A percentile compares a stretch with the other conserved stretches of the same genome.
Evolutionary conservation across 2,329 filamentous ascomycete genomes (phyloP).

Genomic region (Colletotrichum truncatum): DNA sequence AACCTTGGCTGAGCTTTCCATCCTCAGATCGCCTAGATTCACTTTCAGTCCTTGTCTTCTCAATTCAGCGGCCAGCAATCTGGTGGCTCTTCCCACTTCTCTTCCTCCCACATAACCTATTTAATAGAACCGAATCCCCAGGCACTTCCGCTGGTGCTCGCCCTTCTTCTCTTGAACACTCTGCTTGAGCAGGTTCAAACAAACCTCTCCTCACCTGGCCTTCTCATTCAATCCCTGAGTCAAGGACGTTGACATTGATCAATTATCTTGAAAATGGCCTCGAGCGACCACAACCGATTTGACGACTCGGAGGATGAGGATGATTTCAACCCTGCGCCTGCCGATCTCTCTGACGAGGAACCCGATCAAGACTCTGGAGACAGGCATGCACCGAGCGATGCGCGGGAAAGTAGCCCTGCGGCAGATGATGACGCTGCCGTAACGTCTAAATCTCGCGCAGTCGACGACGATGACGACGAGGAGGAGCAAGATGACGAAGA

Average conservation of each 20-base stretch:
- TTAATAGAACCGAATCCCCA: not conserved
- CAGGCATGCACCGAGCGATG: constrained; percentile 54
- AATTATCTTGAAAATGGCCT: constrained; percentile 51
- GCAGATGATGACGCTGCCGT: constrained; percentile 46
- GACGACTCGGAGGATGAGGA: constrained; percentile 81
- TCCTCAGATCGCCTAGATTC: not conserved
- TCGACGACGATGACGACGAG: constrained; percentile 46
- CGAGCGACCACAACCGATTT: constrained; percentile 56
- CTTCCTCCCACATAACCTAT: not conserved
- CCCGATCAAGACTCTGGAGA: constrained; percentile 54
- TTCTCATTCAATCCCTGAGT: not conserved
- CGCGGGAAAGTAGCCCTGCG: constrained; percentile 44
- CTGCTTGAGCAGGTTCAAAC: not conserved
- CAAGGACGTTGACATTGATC: not conserved
- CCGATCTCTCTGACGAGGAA: constrained; percentile 78
- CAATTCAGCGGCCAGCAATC: not conserved
- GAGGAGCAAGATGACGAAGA: constrained; percentile 55
- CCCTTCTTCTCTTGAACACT: not conserved
- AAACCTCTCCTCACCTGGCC: not conserved
- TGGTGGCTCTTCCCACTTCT: not conserved
- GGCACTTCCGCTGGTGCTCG: not conserved
- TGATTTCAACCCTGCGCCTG: constrained; percentile 87
- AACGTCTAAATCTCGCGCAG: constrained; percentile 32
- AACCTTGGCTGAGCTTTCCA: constrained; percentile 1
- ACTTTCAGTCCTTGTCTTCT: not conserved